Percentiles rank a stretch among this genome's conserved stretches.
These are phyloP conservation scores for Paxillus rubicundulus DNA, from an alignment of 768 basidiomycete species.

Conservation along the genomic window DNA sequence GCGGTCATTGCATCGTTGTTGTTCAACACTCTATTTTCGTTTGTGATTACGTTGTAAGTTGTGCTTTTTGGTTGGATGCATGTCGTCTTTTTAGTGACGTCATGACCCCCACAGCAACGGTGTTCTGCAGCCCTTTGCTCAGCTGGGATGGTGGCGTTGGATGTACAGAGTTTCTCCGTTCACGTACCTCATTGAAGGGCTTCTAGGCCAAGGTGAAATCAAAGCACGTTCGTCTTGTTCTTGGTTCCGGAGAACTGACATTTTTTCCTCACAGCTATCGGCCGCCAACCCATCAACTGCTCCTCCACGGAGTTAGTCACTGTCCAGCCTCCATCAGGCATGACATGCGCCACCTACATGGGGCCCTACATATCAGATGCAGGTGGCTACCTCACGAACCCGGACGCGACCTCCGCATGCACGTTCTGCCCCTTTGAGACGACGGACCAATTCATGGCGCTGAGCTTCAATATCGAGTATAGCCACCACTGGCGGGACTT, in stretches of 20 bases:
- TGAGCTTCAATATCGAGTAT: constrained; percentile 57
- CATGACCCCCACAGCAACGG: constrained; percentile 35
- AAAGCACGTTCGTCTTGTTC: background rate
- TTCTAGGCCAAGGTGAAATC: constrained; percentile 27
- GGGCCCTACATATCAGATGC: constrained; percentile 43
- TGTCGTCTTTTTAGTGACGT: background rate
- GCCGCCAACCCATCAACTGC: constrained; percentile 45
- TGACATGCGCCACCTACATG: constrained; percentile 54
- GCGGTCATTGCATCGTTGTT: constrained; percentile 41
- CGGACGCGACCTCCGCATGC: constrained; percentile 51
- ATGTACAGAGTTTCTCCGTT: constrained; percentile 47
- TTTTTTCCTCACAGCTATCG: constrained; percentile 38
- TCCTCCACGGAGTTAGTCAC: constrained; percentile 48
- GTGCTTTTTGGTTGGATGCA: background rate
- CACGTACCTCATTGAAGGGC: constrained; percentile 50
- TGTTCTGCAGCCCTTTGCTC: constrained; percentile 44
- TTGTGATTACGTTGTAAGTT: constrained; percentile 44
- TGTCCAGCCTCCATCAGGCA: constrained; percentile 51
- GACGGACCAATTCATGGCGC: constrained; percentile 44
- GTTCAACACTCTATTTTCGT: constrained; percentile 38
- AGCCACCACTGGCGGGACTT: constrained; percentile 53
- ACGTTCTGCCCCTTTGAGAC: constrained; percentile 51
- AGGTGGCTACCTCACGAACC: constrained; percentile 59
- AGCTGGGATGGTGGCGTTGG: constrained; percentile 34
- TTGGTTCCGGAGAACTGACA: background rate